These are phyloP conservation scores for Xylaria sp. DNA, from an alignment of 2,329 filamentous ascomycete genomes.

Conservation along the genomic window DNA sequence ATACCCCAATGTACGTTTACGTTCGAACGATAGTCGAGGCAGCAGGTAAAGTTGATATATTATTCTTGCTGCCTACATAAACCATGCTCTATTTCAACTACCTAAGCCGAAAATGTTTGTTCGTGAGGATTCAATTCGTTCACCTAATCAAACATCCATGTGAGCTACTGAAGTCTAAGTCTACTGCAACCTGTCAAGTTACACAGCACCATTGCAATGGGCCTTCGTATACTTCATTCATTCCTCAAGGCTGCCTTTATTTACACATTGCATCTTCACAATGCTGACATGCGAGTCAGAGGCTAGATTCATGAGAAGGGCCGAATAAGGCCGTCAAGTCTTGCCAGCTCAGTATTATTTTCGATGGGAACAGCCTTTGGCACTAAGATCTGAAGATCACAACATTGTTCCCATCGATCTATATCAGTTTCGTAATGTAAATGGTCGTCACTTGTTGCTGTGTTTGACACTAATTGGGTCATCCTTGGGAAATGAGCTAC, in stretches of 20 bases:
- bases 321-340: neutral
- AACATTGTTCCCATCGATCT: neutral
- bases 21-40: neutral
- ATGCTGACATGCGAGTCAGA: neutral
- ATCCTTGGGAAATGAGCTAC: neutral
- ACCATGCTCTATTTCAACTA: neutral
- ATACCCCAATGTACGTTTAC: neutral
- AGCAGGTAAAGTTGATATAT: neutral
- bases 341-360: neutral
- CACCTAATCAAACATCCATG: neutral
- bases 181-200: neutral
- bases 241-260: neutral
- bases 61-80: no score
- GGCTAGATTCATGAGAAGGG: neutral
- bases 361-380: neutral
- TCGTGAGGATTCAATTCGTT: neutral
- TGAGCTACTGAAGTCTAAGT: neutral
- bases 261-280: neutral
- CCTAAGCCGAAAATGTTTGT: neutral
- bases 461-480: neutral
- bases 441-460: neutral
- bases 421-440: neutral
- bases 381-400: neutral
- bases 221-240: neutral
- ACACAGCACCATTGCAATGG: neutral